Evolutionary conservation across 2,329 filamentous ascomycete species (phyloP).

Genomic region (Alternaria longipes): DNA sequence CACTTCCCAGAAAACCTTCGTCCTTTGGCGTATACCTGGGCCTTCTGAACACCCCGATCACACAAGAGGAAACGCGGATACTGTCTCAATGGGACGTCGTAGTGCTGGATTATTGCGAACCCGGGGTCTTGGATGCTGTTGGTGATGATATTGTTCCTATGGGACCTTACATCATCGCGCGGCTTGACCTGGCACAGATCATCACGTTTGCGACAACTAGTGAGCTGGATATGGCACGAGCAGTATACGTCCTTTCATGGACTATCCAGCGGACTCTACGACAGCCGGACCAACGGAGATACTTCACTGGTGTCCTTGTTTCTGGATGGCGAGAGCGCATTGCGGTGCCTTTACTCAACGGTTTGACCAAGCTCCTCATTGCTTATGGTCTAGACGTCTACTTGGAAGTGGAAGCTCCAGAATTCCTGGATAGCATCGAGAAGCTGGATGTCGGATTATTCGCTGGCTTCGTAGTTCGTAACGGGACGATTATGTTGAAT

Average conservation of each 20-base stretch:
- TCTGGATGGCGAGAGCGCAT: conserved; percentile 47
- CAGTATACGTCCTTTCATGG: conserved; percentile 37
- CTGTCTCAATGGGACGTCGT: conserved; percentile 47
- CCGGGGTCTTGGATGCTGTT: conserved; percentile 44
- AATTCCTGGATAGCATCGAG: conserved; percentile 42
- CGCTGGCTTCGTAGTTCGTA: conserved; percentile 45
- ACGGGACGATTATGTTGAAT: conserved; percentile 47
- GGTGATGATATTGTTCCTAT: conserved; percentile 33
- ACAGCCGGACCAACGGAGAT: conserved; percentile 33
- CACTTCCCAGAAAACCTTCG: conserved; percentile 37
- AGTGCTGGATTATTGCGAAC: conserved; percentile 42
- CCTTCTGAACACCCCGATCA: conserved; percentile 34
- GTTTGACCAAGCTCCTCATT: conserved; percentile 39
- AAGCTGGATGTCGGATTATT: conserved; percentile 40
- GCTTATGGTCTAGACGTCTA: conserved; percentile 47
- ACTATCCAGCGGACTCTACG: conserved; percentile 36
- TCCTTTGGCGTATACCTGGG: conserved; percentile 51
- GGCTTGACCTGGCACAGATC: conserved; percentile 41
- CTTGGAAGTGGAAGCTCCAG: conserved; percentile 46
- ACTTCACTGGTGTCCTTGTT: conserved; percentile 47
- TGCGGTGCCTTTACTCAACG: conserved; percentile 41
- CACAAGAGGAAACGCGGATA: conserved; percentile 35
- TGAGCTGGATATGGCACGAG: conserved; percentile 39
- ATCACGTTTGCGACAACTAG: conserved; percentile 31
- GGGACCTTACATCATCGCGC: conserved; percentile 44